Evolutionary conservation across 139 green algal genomes (phyloP).

Genomic region (Coelastrella sp.): DNA sequence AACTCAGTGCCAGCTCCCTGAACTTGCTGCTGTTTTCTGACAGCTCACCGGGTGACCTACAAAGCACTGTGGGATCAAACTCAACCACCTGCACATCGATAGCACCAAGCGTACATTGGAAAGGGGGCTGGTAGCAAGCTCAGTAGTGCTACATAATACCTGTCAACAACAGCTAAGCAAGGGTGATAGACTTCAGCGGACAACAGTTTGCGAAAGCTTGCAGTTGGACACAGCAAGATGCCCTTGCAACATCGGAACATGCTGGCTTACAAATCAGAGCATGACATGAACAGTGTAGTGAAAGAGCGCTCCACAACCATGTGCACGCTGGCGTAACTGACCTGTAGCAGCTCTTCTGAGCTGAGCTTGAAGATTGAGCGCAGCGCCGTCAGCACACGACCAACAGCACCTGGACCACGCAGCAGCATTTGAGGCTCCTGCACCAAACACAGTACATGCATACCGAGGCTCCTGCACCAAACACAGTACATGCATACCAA

Average conservation of each 20-base stretch:
- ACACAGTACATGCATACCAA: neutral
- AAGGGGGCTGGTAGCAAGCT: no score
- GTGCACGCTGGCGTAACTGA: neutral
- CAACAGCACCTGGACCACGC: conserved; percentile 18
- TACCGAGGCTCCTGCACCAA: conserved; percentile 27
- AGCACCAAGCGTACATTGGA: neutral
- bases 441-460: conserved; percentile 3
- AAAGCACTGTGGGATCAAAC: conserved; percentile 34
- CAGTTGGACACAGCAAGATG: neutral
- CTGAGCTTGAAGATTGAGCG: neutral
- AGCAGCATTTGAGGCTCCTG: conserved; percentile 33
- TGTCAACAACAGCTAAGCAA: neutral
- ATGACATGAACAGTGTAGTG: no score
- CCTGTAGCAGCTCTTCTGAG: conserved; percentile 24
- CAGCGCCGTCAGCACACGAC: conserved; percentile 1
- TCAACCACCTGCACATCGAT: conserved; percentile 26
- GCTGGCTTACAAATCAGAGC: neutral
- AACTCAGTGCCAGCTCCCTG: neutral
- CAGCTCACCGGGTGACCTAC: neutral
- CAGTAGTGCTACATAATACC: no score
- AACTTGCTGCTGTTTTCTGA: conserved; percentile 1
- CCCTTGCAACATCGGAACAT: neutral
- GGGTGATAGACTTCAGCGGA: neutral
- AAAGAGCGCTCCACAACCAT: no score
- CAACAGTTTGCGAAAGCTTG: neutral